Base-by-base conservation (phyloP, 2,329 filamentous ascomycete species). In the Diaporthe velutina region DNA sequence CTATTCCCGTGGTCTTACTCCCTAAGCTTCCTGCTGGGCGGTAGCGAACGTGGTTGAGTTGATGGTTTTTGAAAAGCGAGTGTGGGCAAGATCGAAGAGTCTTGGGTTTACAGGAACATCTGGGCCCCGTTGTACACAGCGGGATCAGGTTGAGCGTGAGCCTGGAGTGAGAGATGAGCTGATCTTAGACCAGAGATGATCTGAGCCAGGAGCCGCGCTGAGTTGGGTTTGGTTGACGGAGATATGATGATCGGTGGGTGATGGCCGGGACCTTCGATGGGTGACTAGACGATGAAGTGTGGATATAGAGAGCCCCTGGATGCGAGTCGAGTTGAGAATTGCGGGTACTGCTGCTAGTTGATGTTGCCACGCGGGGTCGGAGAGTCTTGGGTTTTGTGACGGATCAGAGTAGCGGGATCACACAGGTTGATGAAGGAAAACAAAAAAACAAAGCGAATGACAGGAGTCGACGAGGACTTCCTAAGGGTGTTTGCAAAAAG, bases 391-490 rank as follows among this genome's bases (percentile, higher is more conserved):
- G 30, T 25, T 19, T 73, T 77, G 54, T 33, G 48, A 66, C 19
- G 22, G 55, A 25, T 68, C 48, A 68, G 64, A 54, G 52, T 22
- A 60, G n/a, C 35, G 7, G 55, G 71, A n/a, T 45, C 40, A 60
- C 10, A 30, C 5, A 17, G 25, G 33, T 4, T 48, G 77, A 75
- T 79, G 79, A 82, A 80, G 80, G 81, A 83, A 83, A 84, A 84
- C 85, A 86, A 86, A 85, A 85, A 83, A 86, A 87, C 86, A 85
- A 92, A 93, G 91, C 91, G 91, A 93, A 90, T 91, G 91, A 92
- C 90, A 92, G 91, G 91, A 93, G 91, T 88, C 91, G 86, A 88
- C 91, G 91, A 93, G 91, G 91, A 91, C 90, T 92, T 92, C 91
- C 91, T 91, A 83, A 83, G 81, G 82, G 83, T 80, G 80, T 83